Evolutionary conservation across 2,329 filamentous ascomycete genomes (phyloP).

Genomic region (Trichoderma afroharzianum): DNA sequence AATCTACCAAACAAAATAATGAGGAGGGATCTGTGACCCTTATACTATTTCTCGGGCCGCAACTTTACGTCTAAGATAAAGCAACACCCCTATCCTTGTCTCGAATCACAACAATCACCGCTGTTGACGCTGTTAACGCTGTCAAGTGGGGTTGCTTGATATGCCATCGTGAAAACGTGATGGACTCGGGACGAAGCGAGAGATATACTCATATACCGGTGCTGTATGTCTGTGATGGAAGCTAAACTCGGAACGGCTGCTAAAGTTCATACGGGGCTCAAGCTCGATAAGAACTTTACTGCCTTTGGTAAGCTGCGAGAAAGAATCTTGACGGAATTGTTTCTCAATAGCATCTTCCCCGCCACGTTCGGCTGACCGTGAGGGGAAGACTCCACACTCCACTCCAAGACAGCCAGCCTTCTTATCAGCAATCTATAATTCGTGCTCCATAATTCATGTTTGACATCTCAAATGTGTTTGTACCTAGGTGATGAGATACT

Average conservation of each 20-base stretch:
- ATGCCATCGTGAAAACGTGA: not conserved
- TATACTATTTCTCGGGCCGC: not conserved
- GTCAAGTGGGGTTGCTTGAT: not conserved
- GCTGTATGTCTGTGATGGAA: not conserved
- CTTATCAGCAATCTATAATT: not conserved
- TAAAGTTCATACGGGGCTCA: constrained; percentile 8
- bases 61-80: not conserved
- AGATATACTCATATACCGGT: not conserved
- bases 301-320: not conserved
- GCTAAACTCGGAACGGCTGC: constrained; percentile 9
- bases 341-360: not conserved
- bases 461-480: not conserved
- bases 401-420: not conserved
- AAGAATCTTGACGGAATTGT: not conserved
- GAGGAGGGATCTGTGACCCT: not conserved
- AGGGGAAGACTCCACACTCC: constrained; percentile 11
- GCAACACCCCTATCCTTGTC: not conserved
- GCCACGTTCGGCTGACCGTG: not conserved
- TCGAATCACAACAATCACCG: not conserved
- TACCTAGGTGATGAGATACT: not conserved
- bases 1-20: not conserved
- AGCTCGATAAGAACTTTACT: not conserved
- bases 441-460: not conserved
- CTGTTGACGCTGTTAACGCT: not conserved
- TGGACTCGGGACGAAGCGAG: not conserved